Conservation (phyloP, 768 basidiomycete genomes). For the Lactarius sp. region DNA sequence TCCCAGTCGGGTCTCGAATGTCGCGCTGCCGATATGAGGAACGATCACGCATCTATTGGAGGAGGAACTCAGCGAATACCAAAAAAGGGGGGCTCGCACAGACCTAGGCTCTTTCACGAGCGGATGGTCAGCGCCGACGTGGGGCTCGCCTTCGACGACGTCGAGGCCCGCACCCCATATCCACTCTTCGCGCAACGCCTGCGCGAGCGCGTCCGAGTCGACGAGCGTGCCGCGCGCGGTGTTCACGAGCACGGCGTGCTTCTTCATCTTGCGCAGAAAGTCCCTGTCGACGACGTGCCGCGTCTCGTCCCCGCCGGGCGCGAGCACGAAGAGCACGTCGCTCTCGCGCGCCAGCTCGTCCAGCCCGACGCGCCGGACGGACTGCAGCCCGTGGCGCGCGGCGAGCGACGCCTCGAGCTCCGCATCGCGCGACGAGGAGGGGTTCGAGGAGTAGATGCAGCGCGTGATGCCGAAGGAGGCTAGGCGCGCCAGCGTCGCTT, state of each 20-base stretch:
- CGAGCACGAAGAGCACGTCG: constrained; percentile 82
- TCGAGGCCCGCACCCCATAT: constrained; percentile 93
- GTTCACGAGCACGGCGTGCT: constrained; percentile 77
- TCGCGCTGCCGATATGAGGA: constrained; percentile 91
- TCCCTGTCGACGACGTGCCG: constrained; percentile 63
- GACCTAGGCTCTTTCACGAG: constrained; percentile 74
- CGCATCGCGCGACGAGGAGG: constrained; percentile 43
- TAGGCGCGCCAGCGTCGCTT: constrained; percentile 74
- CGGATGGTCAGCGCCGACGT: constrained; percentile 67
- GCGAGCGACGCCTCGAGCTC: constrained; percentile 37
- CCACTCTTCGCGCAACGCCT: constrained; percentile 68
- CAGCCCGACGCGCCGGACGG: constrained; percentile 53
- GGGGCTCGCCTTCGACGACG: constrained; percentile 90
- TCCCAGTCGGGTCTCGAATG: constrained; percentile 71
- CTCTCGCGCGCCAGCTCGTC: constrained; percentile 69
- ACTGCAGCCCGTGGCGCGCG: constrained; percentile 29
- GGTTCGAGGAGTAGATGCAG: constrained; percentile 62
- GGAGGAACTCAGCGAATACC: neutral
- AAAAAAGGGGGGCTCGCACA: constrained; percentile 23
- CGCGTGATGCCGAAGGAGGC: constrained; percentile 76
- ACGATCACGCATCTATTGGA: constrained; percentile 63
- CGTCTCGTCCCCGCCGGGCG: constrained; percentile 69
- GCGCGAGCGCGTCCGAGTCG: constrained; percentile 83
- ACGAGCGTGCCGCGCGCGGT: constrained; percentile 81
- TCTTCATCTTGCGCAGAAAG: constrained; percentile 84